Percentiles rank a stretch among this genome's conserved stretches.
Evolutionary conservation across 352 stramenopile genomes (phyloP).

Genomic region (Phytophthora foliorum): DNA sequence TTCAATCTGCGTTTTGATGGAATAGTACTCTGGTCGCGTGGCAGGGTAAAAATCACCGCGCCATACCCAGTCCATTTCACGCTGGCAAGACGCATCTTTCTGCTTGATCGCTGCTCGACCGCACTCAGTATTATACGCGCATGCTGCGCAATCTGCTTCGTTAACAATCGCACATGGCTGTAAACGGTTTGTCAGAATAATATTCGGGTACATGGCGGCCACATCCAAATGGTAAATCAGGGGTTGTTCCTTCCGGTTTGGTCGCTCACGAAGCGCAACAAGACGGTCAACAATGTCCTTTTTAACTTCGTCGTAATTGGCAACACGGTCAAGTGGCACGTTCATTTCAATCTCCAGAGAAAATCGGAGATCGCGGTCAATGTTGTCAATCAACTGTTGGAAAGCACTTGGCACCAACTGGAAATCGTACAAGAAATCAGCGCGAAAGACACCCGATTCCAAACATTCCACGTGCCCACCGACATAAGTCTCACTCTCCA

Average conservation of each 20-base stretch:
- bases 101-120: conserved; percentile 75
- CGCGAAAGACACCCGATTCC: conserved; percentile 98
- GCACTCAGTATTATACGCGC: conserved; percentile 93
- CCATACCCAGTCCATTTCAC: conserved; percentile 99
- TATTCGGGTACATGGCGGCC: conserved; percentile 99
- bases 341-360: conserved; percentile 95
- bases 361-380: conserved; percentile 98
- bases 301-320: conserved; percentile 90
- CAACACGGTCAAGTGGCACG: conserved; percentile 90
- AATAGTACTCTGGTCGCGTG: conserved; percentile 95
- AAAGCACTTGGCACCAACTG: conserved; percentile 95
- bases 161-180: conserved; percentile 98
- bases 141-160: conserved; percentile 96
- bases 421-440: conserved; percentile 98
- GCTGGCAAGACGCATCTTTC: conserved; percentile 94
- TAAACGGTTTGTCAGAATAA: conserved; percentile 99
- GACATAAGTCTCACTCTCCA: conserved; percentile 99
- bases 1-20: conserved; percentile 96
- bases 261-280: conserved; percentile 94
- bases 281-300: conserved; percentile 95
- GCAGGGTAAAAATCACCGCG: conserved; percentile 97
- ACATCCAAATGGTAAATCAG: conserved; percentile 99
- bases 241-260: conserved; percentile 92
- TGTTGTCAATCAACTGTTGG: conserved; percentile 96
- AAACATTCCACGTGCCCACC: conserved; percentile 99